Evolutionary conservation across 345 rosid species (phyloP), one percentile per base, ranked within the genome.

Genomic region (Durio zibethinus): DNA sequence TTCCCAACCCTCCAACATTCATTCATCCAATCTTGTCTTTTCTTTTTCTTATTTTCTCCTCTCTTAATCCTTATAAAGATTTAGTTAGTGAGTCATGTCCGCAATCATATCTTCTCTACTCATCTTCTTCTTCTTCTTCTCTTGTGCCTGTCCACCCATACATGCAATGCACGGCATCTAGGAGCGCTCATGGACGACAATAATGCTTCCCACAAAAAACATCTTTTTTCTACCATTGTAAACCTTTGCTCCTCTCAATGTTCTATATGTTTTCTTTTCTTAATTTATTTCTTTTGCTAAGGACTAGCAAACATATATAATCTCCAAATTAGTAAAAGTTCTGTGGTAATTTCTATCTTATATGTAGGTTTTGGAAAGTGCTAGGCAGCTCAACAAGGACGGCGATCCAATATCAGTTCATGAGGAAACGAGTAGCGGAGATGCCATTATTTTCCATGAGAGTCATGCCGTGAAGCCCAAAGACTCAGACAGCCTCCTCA

Each of bases 111-210:
- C 83, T 10, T 48, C 65, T 56, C 67, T 79, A 72, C 61, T 82
- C 73, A 11, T 16, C 54, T 15, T 50, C 56, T 68, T 64, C 78
- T 69, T 81, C 77, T 48, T 83, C 68, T 69, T 82, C 42, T 83
- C 68, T 69, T 82, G 35, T 73, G 74, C 40, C 70, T 80, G 57
- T 76, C 77, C 67, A 64, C 84, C 80, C 84, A 81, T 81, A 72
- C 84, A 80, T 85, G 83, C 20, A 35, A 61, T 60, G 92, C 87
- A 84, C 86, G 89, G 15, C 80, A 33, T 78, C 63, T 80, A 9
- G 50, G 81, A 16, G 69, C 78, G 5, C 27, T 60, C 40, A 15
- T 68, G 27, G 52, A 70, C 25, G 57, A 73, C 60, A 3, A 18
- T 31, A 18, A 25, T 69, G 59, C 35, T 47, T 48, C 25, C 60